A percentile compares a stretch with the other conserved stretches of the same genome.
These are phyloP conservation scores for Coprinopsis marcescibilis DNA, from an alignment of 768 basidiomycete species.

Conservation along the genomic window DNA sequence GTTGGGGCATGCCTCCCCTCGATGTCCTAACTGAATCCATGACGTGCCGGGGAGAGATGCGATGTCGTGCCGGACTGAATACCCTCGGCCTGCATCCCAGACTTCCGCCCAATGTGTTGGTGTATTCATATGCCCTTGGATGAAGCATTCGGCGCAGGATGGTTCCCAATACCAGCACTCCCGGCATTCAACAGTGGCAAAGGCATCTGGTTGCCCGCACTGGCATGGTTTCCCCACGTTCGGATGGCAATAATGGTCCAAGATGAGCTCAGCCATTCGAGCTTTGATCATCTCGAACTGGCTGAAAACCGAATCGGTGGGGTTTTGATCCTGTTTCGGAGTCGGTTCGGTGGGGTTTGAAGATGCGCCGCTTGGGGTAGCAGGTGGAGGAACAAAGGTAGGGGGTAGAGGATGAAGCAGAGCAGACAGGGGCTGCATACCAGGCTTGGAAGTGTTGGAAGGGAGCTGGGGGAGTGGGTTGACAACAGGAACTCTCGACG, in stretches of 20 bases:
- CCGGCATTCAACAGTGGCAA: slow-evolving; percentile 12
- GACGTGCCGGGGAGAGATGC: slow-evolving; percentile 6
- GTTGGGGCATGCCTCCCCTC: slow-evolving; percentile 11
- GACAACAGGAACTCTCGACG: too few relatives aligned
- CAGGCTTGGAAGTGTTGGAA: too few relatives aligned
- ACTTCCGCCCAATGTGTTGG: slow-evolving; percentile 23
- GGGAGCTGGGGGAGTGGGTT: too few relatives aligned
- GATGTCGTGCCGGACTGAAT: slow-evolving; percentile 20
- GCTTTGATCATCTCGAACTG: too few relatives aligned
- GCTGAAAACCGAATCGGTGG: too few relatives aligned
- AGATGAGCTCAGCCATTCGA: not conserved
- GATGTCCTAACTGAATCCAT: slow-evolving; percentile 18
- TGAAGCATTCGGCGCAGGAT: slow-evolving; percentile 18
- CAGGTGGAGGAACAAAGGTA: too few relatives aligned
- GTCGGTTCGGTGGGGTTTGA: too few relatives aligned
- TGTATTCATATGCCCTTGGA: slow-evolving; percentile 11
- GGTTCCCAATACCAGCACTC: slow-evolving; percentile 10
- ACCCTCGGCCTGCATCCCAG: slow-evolving; percentile 14
- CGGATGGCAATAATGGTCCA: not conserved
- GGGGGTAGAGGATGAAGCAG: too few relatives aligned
- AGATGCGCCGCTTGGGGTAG: too few relatives aligned
- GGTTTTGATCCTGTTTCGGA: too few relatives aligned
- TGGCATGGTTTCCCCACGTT: too few relatives aligned
- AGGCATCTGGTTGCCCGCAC: not conserved
- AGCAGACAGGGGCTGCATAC: too few relatives aligned